Conservation (phyloP, 73 alveolate genomes). For the Tetrahymena thermophila region DNA sequence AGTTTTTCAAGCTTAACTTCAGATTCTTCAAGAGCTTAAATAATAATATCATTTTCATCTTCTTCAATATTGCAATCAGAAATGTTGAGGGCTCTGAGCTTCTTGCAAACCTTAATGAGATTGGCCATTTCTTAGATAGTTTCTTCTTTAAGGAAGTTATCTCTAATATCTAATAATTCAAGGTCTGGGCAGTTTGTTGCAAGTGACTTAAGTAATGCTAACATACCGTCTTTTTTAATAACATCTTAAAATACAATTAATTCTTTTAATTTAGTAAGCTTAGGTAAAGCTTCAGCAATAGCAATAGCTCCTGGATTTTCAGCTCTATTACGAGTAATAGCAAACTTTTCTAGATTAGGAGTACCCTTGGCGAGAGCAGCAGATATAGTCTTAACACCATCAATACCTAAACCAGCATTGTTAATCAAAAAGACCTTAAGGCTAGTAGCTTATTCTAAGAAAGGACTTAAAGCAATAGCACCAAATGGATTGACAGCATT, state of each 20-base stretch:
- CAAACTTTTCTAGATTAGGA: constrained; percentile 15
- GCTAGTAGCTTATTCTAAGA: constrained; percentile 27
- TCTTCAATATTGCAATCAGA: constrained; percentile 38
- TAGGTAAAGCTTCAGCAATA: constrained; percentile 27
- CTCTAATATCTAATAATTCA: constrained; percentile 26
- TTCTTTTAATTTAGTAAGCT: constrained; percentile 19
- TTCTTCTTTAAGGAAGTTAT: constrained; percentile 34
- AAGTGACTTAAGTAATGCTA: constrained; percentile 3
- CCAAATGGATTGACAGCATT: constrained; percentile 51
- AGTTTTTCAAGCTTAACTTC: constrained; percentile 1
- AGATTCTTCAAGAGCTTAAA: constrained; percentile 16
- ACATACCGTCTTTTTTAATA: constrained; percentile 35
- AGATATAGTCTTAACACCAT: constrained; percentile 22
- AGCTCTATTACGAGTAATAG: constrained; percentile 45
- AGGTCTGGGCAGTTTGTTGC: constrained; percentile 5
- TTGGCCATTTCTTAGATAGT: constrained; percentile 11
- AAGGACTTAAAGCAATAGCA: constrained; percentile 41
- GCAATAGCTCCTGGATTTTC: constrained; percentile 38
- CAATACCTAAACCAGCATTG: constrained; percentile 41
- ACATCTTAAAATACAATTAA: constrained; percentile 33
- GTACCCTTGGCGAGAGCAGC: constrained; percentile 33
- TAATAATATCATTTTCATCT: constrained; percentile 22
- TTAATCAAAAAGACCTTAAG: constrained; percentile 11
- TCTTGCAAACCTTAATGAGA: background rate
- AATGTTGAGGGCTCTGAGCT: constrained; percentile 14